phyloP scores from a whole-genome alignment of 2,329 filamentous ascomycete species.

The Pyrenophora seminiperda region DNA sequence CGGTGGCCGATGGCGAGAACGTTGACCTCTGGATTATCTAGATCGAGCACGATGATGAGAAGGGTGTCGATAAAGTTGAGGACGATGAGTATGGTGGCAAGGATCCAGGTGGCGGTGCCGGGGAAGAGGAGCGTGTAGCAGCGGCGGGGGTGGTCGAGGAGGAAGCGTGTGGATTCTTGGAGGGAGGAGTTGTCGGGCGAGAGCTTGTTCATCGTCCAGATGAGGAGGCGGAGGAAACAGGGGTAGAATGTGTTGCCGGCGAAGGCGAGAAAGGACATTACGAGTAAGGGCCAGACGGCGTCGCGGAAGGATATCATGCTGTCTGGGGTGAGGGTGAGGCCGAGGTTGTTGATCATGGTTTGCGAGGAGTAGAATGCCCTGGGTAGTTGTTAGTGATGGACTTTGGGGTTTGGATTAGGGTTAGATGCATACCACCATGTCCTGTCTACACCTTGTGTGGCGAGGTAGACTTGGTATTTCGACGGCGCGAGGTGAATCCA shows the following conservation, averaged over 20 bases:
- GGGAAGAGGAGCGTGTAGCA: slow-evolving; percentile 97
- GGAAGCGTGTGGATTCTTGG: slow-evolving; percentile 87
- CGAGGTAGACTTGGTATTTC: slow-evolving; percentile 55
- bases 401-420: slow-evolving; percentile 47
- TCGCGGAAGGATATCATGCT: slow-evolving; percentile 89
- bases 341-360: slow-evolving; percentile 90
- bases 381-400: slow-evolving; percentile 67
- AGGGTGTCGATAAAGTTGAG: slow-evolving; percentile 86
- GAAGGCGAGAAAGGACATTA: slow-evolving; percentile 85
- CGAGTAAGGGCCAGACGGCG: slow-evolving; percentile 74
- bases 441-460: slow-evolving; percentile 49
- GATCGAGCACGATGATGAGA: slow-evolving; percentile 89
- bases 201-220: slow-evolving; percentile 76
- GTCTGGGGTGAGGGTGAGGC: slow-evolving; percentile 87
- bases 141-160: slow-evolving; percentile 91
- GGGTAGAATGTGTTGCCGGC: slow-evolving; percentile 96
- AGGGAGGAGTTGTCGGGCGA: slow-evolving; percentile 69
- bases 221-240: slow-evolving; percentile 91
- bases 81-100: slow-evolving; percentile 81
- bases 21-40: slow-evolving; percentile 72
- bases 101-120: slow-evolving; percentile 89
- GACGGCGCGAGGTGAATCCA: slow-evolving; percentile 66
- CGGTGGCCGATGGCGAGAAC: slow-evolving; percentile 72
- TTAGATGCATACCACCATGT: slow-evolving; percentile 57
- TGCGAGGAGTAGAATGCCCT: slow-evolving; percentile 85